phyloP scores from a whole-genome alignment of 139 green algal species.

The Pleodorina starrii region DNA sequence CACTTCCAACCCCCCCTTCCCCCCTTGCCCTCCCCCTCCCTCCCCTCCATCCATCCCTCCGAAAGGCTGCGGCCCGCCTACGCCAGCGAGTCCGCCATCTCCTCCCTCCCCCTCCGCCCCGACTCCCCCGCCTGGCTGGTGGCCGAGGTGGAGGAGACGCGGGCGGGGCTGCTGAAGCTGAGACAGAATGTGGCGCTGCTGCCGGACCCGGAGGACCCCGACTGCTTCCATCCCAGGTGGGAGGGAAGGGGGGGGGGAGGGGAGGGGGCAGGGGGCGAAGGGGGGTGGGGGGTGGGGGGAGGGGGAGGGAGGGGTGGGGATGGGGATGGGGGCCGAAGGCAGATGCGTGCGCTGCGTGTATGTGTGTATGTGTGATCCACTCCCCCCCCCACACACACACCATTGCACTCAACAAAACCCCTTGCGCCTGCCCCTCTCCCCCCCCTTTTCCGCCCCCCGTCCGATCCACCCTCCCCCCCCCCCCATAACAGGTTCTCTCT shows the following conservation, averaged over 20 bases:
- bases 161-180: conserved; percentile 84
- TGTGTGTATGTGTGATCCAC: background rate
- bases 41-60: background rate
- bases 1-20: background rate
- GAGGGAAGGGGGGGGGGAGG: background rate
- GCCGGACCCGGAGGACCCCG: conserved; percentile 74
- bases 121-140: conserved; percentile 78
- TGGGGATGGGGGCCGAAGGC: background rate
- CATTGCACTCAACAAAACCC: too few species aligned
- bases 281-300: background rate
- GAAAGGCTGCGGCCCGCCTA: conserved; percentile 71
- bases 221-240: conserved; percentile 75
- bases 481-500: conserved; percentile 75
- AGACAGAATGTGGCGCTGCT: conserved; percentile 92
- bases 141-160: conserved; percentile 65
- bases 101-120: conserved; percentile 56
- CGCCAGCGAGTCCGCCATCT: conserved; percentile 69
- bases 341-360: background rate
- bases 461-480: background rate
- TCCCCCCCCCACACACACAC: background rate
- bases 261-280: background rate
- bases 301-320: background rate
- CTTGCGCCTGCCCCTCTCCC: background rate
- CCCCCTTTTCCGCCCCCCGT: background rate
- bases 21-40: background rate